A percentile compares a stretch with the other conserved stretches of the same genome.
These are phyloP conservation scores for Metarhizium sp. DNA, from an alignment of 2,329 filamentous ascomycete genomes.

Conservation along the genomic window DNA sequence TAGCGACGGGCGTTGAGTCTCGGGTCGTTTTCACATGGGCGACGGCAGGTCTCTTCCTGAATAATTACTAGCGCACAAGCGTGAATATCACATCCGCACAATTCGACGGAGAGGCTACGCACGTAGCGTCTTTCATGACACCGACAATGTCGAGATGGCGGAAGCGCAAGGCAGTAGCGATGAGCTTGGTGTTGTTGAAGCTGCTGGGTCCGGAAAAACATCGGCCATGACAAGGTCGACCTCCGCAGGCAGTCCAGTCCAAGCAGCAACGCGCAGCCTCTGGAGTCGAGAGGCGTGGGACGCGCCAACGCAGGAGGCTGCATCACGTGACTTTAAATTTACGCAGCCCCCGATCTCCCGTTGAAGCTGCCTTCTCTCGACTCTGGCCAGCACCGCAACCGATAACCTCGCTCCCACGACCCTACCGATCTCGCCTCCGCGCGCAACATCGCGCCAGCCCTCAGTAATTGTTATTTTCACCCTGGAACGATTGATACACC, in stretches of 20 bases:
- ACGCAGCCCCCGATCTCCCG: slow-evolving; percentile 22
- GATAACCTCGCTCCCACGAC: slow-evolving; percentile 10
- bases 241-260: too few relatives aligned
- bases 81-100: too few relatives aligned
- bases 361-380: slow-evolving; percentile 21
- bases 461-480: not conserved
- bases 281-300: not conserved
- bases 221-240: not conserved
- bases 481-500: not conserved
- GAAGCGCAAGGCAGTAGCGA: not conserved
- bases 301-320: slow-evolving; percentile 8
- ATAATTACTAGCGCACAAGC: not conserved
- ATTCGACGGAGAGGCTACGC: not conserved
- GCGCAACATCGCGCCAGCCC: slow-evolving; percentile 8
- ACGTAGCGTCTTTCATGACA: not conserved
- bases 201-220: not conserved
- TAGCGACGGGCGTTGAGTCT: slow-evolving; percentile 12
- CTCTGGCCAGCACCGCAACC: slow-evolving; percentile 15
- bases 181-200: not conserved
- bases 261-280: too few relatives aligned
- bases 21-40: not conserved
- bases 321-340: slow-evolving; percentile 35
- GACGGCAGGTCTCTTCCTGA: not conserved
- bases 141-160: not conserved
- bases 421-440: slow-evolving; percentile 13